Conservation (phyloP, 257 asterid genomes). For the Plantago elongata region DNA sequence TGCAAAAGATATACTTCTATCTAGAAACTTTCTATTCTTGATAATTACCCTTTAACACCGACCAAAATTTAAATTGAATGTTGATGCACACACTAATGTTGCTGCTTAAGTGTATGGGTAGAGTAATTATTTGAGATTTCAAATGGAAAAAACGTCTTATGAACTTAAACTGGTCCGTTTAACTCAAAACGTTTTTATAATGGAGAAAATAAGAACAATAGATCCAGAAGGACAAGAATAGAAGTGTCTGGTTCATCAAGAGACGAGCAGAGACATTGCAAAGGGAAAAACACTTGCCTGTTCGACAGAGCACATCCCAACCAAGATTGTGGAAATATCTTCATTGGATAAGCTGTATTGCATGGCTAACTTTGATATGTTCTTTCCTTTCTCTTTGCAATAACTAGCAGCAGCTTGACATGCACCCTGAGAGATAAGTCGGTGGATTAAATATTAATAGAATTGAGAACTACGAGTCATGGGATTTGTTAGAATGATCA, state of each 20-base stretch:
- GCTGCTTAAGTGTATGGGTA: no score
- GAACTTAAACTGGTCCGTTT: background rate
- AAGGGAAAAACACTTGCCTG: slow-evolving; percentile 44
- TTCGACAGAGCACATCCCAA: slow-evolving; percentile 81
- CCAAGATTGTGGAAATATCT: slow-evolving; percentile 72
- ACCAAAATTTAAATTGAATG: no score
- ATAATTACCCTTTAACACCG: no score
- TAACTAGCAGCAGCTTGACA: slow-evolving; percentile 73
- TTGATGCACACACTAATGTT: no score
- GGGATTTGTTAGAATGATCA: no score
- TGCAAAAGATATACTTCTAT: no score
- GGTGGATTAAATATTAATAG: background rate
- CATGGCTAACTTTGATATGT: slow-evolving; percentile 71
- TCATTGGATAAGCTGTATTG: slow-evolving; percentile 77
- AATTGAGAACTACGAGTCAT: background rate
- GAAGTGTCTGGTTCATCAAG: background rate
- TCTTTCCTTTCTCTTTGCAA: slow-evolving; percentile 67
- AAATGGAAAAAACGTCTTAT: background rate
- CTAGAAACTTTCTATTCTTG: no score
- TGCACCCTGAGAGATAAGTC: slow-evolving; percentile 50
- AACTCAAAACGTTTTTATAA: no score
- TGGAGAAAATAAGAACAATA: no score
- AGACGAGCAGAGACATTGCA: background rate
- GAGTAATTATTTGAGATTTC: no score
- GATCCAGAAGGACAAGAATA: no score